phyloP scores from a whole-genome alignment of 768 basidiomycete genomes.

The Auricularia sp. region DNA sequence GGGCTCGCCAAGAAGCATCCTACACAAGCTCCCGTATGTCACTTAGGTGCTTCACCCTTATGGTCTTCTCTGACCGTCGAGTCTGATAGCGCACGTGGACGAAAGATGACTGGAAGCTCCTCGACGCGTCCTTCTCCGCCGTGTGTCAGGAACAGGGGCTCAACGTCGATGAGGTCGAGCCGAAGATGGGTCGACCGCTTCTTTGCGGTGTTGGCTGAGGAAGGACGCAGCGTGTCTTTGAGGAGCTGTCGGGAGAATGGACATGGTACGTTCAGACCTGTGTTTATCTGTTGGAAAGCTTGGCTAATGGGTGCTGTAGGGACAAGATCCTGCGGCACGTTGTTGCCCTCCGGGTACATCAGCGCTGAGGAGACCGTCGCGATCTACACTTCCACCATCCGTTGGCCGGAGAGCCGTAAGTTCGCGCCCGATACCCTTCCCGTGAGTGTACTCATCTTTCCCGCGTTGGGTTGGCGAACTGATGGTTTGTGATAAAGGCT shows the following conservation, averaged over 20 bases:
- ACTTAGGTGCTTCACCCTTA: too few species aligned
- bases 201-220: conserved; percentile 20
- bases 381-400: conserved; percentile 95
- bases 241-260: conserved; percentile 43
- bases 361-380: conserved; percentile 98
- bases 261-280: conserved; percentile 33
- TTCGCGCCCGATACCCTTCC: conserved; percentile 99
- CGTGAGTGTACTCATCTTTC: conserved; percentile 35
- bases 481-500: conserved; percentile 38
- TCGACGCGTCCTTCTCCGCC: conserved; percentile 73
- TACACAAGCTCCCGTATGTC: not conserved
- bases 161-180: conserved; percentile 39
- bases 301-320: conserved; percentile 22
- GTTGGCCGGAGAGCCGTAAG: conserved; percentile 96
- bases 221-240: conserved; percentile 37
- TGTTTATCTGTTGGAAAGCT: not conserved
- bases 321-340: conserved; percentile 41
- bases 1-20: not conserved
- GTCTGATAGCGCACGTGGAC: conserved; percentile 37
- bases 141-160: conserved; percentile 42
- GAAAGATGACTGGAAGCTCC: conserved; percentile 67
- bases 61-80: too few species aligned
- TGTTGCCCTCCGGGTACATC: conserved; percentile 67
- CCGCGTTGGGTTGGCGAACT: not conserved
- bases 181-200: conserved; percentile 53